Evolutionary conservation across 1,284 basidiomycete species (phyloP).

Genomic region (Sanguinoderma infundibulare): DNA sequence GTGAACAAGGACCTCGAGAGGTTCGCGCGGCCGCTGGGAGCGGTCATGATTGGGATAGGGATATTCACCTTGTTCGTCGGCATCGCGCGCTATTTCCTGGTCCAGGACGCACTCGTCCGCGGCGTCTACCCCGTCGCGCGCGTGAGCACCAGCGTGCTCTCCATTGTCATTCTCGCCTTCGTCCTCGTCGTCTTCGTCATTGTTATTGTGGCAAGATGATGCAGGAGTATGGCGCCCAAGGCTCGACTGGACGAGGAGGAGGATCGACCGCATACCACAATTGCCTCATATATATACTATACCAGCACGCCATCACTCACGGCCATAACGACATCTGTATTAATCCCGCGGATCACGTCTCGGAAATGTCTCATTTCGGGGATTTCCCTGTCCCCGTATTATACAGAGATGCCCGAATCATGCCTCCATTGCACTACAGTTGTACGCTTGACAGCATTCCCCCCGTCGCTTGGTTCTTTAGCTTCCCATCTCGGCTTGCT

Average conservation of each 20-base stretch:
- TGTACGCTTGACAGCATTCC: no score
- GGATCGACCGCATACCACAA: neutral
- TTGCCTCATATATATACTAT: constrained; percentile 4
- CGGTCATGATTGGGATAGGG: constrained; percentile 53
- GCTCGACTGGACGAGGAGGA: neutral
- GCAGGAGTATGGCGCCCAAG: neutral
- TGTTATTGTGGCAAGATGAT: neutral
- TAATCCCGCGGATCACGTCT: neutral
- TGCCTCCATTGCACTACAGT: no score
- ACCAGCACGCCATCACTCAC: constrained; percentile 4
- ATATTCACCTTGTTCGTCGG: constrained; percentile 56
- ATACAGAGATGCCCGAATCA: no score
- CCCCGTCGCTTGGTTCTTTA: no score
- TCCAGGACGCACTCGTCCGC: constrained; percentile 56
- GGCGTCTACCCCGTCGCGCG: constrained; percentile 64
- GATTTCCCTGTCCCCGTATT: no score
- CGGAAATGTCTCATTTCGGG: neutral
- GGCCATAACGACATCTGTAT: neutral
- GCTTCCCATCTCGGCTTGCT: no score
- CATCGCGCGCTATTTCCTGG: constrained; percentile 54
- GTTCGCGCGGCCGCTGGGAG: constrained; percentile 60
- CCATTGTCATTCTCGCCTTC: constrained; percentile 46
- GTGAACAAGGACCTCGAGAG: constrained; percentile 36
- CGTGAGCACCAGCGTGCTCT: constrained; percentile 47
- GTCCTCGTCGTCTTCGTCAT: constrained; percentile 53